These are phyloP conservation scores for Aschersonia sp. DNA, from an alignment of 2,329 filamentous ascomycete genomes.

Conservation along the genomic window DNA sequence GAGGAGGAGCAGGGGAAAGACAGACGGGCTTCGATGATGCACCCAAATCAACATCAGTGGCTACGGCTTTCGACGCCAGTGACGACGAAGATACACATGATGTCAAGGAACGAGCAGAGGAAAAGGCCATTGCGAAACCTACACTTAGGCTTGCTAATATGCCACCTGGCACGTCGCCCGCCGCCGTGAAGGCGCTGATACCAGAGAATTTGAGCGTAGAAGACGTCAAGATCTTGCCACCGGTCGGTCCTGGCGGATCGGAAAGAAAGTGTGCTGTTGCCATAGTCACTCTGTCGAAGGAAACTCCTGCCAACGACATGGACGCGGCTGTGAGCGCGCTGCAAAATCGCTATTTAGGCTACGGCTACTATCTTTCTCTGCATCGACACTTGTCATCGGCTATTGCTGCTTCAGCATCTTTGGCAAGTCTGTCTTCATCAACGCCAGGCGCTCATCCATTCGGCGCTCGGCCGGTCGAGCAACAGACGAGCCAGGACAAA, in stretches of 20 bases:
- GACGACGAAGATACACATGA: conserved; percentile 38
- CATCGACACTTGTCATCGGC: conserved; percentile 75
- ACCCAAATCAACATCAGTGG: conserved; percentile 27
- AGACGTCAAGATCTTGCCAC: conserved; percentile 52
- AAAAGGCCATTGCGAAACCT: conserved; percentile 46
- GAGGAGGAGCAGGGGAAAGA: conserved; percentile 16
- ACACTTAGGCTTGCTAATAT: conserved; percentile 47
- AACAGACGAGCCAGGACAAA: conserved; percentile 15
- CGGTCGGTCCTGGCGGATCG: conserved; percentile 29
- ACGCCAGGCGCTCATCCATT: conserved; percentile 50
- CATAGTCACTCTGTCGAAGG: conserved; percentile 67
- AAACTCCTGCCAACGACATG: conserved; percentile 72
- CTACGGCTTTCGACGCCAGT: conserved; percentile 60
- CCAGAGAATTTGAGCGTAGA: conserved; percentile 51
- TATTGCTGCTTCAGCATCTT: conserved; percentile 12
- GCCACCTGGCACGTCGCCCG: conserved; percentile 44
- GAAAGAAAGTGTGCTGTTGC: conserved; percentile 63
- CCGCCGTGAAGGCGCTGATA: conserved; percentile 44
- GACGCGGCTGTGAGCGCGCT: conserved; percentile 64
- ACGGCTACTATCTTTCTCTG: conserved; percentile 67
- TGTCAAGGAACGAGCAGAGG: conserved; percentile 30
- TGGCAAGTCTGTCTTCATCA: conserved; percentile 13
- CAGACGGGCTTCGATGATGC: conserved; percentile 12
- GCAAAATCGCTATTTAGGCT: conserved; percentile 75
- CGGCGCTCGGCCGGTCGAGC: conserved; percentile 55